Evolutionary conservation across 805 yeast genomes (phyloP), one percentile per base, ranked within the genome.

Genomic region (Suhomyces canberraensis): DNA sequence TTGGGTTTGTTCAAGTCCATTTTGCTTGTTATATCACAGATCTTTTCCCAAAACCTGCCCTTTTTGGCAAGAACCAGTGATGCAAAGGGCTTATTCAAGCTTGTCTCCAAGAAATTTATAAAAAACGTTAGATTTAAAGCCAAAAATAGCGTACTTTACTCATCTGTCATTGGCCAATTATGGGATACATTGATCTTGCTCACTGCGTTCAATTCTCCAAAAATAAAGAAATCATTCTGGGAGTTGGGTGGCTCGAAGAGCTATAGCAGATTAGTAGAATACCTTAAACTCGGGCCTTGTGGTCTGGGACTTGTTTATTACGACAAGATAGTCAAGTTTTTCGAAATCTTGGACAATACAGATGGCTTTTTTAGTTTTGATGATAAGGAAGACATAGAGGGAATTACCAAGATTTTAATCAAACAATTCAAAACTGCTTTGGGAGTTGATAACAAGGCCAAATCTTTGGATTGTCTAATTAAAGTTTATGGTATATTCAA

Each of bases 141-240:
- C 11, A 40, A 45, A 11, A 54, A 56, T 25, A 54, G 62, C 5
- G 46, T 76, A 3, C 44, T 74, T 2, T 75, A 75, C 44, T 66
- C 83, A 0, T 48, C 66, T 4, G 40, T 74, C 1, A 59, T 79
- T 1, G 50, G 78, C 1, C 71, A 74, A 11, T 69, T 81, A 9
- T 46, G 83, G 46, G 68, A 71, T 11, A 61, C 78, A 0, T 48
- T 82, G 24, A 56, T 65, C 3, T 47, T 61, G 0, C 46, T 81
- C 18, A 67, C 75, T 1, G 42, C 42, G 11, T 58, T 54, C 31
- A 28, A 56, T 8, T n/a, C 42, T 3, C 20, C 45, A 11, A 52
- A 56, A n/a, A 57, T 67, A 29, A 73, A 76, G 42, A 63, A 70
- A 13, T 72, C 65, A 19, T 64, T 82, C 32, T 81, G 87, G 81